A percentile compares a stretch with the other conserved stretches of the same genome.
Evolutionary conservation across 768 basidiomycete genomes (phyloP).

Genomic region (Sarcodon aspratus): DNA sequence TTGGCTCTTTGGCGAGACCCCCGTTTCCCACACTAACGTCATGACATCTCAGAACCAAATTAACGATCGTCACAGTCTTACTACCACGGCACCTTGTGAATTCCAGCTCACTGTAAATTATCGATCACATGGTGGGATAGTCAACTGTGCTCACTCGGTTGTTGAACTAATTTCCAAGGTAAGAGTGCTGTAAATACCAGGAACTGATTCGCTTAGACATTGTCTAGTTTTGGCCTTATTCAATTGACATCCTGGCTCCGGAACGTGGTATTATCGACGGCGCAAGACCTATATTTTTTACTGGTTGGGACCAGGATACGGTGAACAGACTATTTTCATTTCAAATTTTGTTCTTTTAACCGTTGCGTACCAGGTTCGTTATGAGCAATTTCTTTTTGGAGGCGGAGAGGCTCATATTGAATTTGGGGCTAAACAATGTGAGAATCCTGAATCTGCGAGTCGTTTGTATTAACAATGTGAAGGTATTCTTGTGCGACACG

Average conservation of each 20-base stretch:
- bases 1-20: slow-evolving; percentile 11
- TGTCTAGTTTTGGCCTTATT: slow-evolving; percentile 45
- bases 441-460: neutral
- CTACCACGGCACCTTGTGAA: slow-evolving; percentile 17
- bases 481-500: slow-evolving; percentile 66
- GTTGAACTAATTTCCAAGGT: slow-evolving; percentile 37
- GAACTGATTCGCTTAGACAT: too few species aligned
- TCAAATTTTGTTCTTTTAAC: neutral
- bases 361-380: neutral
- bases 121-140: slow-evolving; percentile 63
- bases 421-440: slow-evolving; percentile 60
- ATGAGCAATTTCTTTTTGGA: neutral
- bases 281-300: slow-evolving; percentile 46
- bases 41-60: neutral
- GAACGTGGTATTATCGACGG: slow-evolving; percentile 49
- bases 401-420: slow-evolving; percentile 36
- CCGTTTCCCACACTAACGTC: neutral
- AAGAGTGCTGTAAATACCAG: too few species aligned
- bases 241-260: slow-evolving; percentile 45
- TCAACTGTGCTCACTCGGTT: slow-evolving; percentile 57
- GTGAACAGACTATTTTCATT: slow-evolving; percentile 25
- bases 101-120: slow-evolving; percentile 60
- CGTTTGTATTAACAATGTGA: neutral
- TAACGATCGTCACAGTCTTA: slow-evolving; percentile 2
- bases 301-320: slow-evolving; percentile 30